A percentile compares a stretch with the other conserved stretches of the same genome.
Evolutionary conservation across 257 asterid genomes (phyloP).

Genomic region (Nicotiana knightiana): DNA sequence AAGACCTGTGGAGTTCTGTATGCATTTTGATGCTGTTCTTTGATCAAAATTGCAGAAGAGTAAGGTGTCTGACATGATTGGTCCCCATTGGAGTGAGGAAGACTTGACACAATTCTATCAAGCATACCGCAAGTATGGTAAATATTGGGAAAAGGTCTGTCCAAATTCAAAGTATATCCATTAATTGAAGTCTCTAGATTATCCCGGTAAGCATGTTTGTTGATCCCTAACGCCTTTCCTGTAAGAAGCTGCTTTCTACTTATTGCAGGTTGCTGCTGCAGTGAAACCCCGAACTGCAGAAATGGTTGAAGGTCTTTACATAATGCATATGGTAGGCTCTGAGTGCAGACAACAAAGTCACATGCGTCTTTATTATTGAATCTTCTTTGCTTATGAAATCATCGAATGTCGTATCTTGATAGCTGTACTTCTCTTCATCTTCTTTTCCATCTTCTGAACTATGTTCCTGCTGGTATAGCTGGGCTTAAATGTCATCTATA

Average conservation of each 20-base stretch:
- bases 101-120: slow-evolving; percentile 79
- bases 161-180: slow-evolving; percentile 5
- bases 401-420: not conserved
- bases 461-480: not conserved
- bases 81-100: slow-evolving; percentile 75
- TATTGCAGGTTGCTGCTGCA: slow-evolving; percentile 59
- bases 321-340: slow-evolving; percentile 32
- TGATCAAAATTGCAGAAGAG: slow-evolving; percentile 54
- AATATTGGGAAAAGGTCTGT: slow-evolving; percentile 82
- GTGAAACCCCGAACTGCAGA: slow-evolving; percentile 57
- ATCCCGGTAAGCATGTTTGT: not conserved
- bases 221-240: slow-evolving; percentile 1
- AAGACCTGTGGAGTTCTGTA: not conserved
- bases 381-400: slow-evolving; percentile 3
- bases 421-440: not conserved
- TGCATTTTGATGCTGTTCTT: slow-evolving; percentile 7
- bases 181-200: not conserved
- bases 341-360: not conserved
- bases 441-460: not conserved
- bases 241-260: slow-evolving; percentile 2
- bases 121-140: slow-evolving; percentile 69
- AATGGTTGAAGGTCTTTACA: slow-evolving; percentile 81
- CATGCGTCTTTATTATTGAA: not conserved
- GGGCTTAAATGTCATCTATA: not conserved
- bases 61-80: slow-evolving; percentile 64